Evolutionary conservation across 345 rosid species (phyloP).

Genomic region (Dimocarpus longan): DNA sequence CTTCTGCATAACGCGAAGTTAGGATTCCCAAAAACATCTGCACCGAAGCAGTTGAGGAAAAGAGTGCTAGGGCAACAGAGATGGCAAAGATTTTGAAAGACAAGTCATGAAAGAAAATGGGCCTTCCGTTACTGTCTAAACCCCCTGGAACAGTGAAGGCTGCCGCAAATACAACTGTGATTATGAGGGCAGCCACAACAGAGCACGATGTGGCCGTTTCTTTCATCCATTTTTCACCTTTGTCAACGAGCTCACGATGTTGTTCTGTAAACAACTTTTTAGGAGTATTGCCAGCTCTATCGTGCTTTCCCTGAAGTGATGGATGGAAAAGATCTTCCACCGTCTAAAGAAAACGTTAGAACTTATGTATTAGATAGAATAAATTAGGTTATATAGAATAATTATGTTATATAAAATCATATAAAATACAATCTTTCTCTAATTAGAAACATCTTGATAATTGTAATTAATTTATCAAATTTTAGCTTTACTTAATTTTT

Average conservation of each 20-base stretch:
- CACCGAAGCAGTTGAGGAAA: neutral
- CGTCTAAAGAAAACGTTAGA: neutral
- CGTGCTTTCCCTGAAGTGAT: neutral
- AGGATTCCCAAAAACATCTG: conserved; percentile 17
- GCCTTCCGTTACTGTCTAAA: neutral
- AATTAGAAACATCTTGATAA: no score
- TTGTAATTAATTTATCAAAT: no score
- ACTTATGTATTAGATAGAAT: no score
- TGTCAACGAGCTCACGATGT: neutral
- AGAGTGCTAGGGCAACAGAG: conserved; percentile 11
- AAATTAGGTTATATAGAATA: no score
- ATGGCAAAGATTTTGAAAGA: conserved; percentile 5
- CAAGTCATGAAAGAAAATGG: neutral
- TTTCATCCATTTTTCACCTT: conserved; percentile 11
- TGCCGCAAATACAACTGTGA: neutral
- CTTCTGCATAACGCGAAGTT: conserved; percentile 14
- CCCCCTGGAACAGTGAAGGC: neutral
- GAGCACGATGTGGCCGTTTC: neutral
- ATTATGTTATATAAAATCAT: no score
- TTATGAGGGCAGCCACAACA: neutral
- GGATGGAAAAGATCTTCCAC: conserved; percentile 2
- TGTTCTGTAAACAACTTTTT: neutral
- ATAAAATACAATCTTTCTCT: no score
- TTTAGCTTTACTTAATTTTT: no score
- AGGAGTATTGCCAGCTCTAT: neutral